phyloP scores from a whole-genome alignment of 2,329 filamentous ascomycete genomes.

The Aspergillus japonicus region DNA sequence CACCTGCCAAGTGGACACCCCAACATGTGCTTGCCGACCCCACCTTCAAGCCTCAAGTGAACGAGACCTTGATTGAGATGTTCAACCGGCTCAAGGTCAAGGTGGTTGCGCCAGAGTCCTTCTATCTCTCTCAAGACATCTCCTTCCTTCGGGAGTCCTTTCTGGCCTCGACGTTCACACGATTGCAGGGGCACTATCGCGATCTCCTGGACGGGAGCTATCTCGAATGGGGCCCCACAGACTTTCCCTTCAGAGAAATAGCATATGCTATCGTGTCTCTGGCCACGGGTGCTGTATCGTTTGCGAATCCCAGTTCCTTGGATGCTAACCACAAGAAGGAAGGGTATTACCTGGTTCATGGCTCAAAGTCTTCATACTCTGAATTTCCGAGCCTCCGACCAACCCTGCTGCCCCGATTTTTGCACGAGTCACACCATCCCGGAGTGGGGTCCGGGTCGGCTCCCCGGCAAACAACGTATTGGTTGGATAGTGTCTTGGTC shows the following conservation, averaged over 20 bases:
- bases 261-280: conserved; percentile 19
- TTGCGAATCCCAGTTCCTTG: conserved; percentile 4
- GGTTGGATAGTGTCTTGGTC: conserved; percentile 17
- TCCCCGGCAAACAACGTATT: conserved; percentile 15
- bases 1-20: conserved; percentile 7
- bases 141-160: conserved; percentile 7
- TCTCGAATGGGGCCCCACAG: conserved; percentile 11
- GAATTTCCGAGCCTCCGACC: not conserved
- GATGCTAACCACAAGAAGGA: conserved; percentile 12
- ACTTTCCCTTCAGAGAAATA: conserved; percentile 19
- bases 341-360: conserved; percentile 16
- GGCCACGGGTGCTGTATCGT: conserved; percentile 17
- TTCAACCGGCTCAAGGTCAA: conserved; percentile 4
- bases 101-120: not conserved
- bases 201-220: conserved; percentile 12
- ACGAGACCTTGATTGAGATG: not conserved
- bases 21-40: conserved; percentile 11
- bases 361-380: not conserved
- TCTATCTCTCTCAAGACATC: not conserved
- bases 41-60: conserved; percentile 8
- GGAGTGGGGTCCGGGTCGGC: conserved; percentile 18
- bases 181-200: not conserved
- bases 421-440: conserved; percentile 16
- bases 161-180: conserved; percentile 1
- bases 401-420: conserved; percentile 16